Conservation (phyloP, 2,329 filamentous ascomycete genomes). For the Claviceps humidiphila region DNA sequence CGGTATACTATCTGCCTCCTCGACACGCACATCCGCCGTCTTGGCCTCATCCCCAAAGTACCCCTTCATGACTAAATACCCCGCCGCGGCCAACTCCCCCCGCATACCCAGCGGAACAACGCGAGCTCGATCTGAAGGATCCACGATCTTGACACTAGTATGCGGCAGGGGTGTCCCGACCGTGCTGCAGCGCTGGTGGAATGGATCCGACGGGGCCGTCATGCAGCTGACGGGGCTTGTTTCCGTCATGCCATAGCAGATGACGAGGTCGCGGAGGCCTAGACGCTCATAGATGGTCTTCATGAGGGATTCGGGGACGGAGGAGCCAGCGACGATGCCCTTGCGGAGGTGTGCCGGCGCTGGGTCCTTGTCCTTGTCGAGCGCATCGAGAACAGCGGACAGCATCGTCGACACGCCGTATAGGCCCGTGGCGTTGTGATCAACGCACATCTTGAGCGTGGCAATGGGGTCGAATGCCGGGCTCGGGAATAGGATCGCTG, state of each 20-base stretch:
- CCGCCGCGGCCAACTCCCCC: slow-evolving; percentile 72
- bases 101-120: slow-evolving; percentile 53
- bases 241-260: slow-evolving; percentile 96
- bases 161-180: slow-evolving; percentile 80
- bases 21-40: slow-evolving; percentile 52
- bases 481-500: slow-evolving; percentile 69
- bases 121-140: slow-evolving; percentile 45
- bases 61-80: slow-evolving; percentile 81
- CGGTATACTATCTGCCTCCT: slow-evolving; percentile 24
- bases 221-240: slow-evolving; percentile 68
- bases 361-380: slow-evolving; percentile 27
- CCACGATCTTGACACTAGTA: slow-evolving; percentile 63
- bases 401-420: slow-evolving; percentile 97
- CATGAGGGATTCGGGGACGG: slow-evolving; percentile 77
- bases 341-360: slow-evolving; percentile 45
- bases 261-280: slow-evolving; percentile 71
- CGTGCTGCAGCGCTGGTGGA: slow-evolving; percentile 57
- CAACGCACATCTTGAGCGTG: slow-evolving; percentile 44
- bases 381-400: slow-evolving; percentile 66
- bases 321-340: slow-evolving; percentile 82
- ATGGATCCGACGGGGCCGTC: slow-evolving; percentile 65
- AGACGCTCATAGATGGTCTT: slow-evolving; percentile 56
- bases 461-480: slow-evolving; percentile 77
- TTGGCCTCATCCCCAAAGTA: slow-evolving; percentile 67
- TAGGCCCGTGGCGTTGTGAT: slow-evolving; percentile 47